Percentiles rank a stretch among this genome's conserved stretches.
phyloP scores from a whole-genome alignment of 1,139 yeast genomes.

The Chernovozyma aurita region DNA sequence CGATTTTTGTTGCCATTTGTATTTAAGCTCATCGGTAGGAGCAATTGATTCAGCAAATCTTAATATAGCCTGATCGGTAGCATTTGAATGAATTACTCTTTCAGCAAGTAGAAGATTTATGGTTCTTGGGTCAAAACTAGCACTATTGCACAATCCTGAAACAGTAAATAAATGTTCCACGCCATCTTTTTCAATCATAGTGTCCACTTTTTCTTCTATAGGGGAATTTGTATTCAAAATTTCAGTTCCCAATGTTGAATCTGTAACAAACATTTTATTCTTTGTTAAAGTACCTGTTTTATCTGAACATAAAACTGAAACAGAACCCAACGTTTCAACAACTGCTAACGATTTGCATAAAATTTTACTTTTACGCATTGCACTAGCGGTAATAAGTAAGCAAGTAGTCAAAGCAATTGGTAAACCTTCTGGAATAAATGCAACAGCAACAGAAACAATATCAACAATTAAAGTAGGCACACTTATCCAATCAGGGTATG shows the following conservation, averaged over 20 bases:
- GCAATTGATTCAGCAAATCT: slow-evolving; percentile 27
- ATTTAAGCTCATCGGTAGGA: slow-evolving; percentile 10
- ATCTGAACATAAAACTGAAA: slow-evolving; percentile 32
- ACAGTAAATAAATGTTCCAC: slow-evolving; percentile 14
- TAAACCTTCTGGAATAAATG: slow-evolving; percentile 34
- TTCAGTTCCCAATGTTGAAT: slow-evolving; percentile 19
- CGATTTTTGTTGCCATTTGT: slow-evolving; percentile 20
- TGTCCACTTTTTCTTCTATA: slow-evolving; percentile 1
- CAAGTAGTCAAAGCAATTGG: slow-evolving; percentile 34
- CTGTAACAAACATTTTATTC: slow-evolving; percentile 28
- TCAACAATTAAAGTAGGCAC: slow-evolving; percentile 30
- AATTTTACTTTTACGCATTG: slow-evolving; percentile 25
- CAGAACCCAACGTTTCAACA: slow-evolving; percentile 32
- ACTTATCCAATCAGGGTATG: slow-evolving; percentile 29
- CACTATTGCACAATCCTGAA: slow-evolving; percentile 40
- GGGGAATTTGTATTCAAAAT: slow-evolving; percentile 2
- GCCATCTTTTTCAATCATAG: slow-evolving; percentile 2
- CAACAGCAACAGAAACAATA: slow-evolving; percentile 29
- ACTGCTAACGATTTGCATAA: slow-evolving; percentile 28
- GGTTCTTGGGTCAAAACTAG: slow-evolving; percentile 19
- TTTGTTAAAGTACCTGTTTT: slow-evolving; percentile 36
- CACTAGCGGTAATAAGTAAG: slow-evolving; percentile 26
- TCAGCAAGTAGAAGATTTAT: slow-evolving; percentile 12
- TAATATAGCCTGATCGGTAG: slow-evolving; percentile 45
- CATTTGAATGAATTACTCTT: slow-evolving; percentile 38